Base-by-base conservation (phyloP, 176 grass and related monocot species). In the Juncus effusus region DNA sequence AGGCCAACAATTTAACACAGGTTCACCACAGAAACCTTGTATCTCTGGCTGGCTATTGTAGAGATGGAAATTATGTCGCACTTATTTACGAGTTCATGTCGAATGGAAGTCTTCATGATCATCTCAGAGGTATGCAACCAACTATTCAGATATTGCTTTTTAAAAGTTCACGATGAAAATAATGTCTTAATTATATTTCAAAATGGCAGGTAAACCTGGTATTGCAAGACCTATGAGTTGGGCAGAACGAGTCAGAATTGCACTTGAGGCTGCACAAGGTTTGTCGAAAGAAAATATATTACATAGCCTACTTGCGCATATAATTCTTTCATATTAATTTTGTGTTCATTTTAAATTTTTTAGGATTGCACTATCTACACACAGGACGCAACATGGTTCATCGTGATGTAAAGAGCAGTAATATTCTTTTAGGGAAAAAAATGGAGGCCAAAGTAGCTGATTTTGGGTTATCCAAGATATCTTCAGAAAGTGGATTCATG, bases 341-440 rank as follows among this genome's bases (percentile, higher is more conserved):
- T 13, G 37, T 10, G 56, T 69, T 10, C 56, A 6, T 39, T 76
- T 6, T 57, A 12, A 61, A 36, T 14, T 65, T 7, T 53, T 8
- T 13, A 86, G 83, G 83, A 4, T 41, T 86, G 56, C 74, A 86
- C n/a, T 86, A 86, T 70, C 16, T 86, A 13, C 84, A 86, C 42
- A 81, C 51, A 4, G 79, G 79, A 37, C 81, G 84, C 16, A 69
- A 42, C 3, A 81, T 86, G 54, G 16, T 86, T 53, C 84, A 86
- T 11, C 54, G 70, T 14, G 84, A 86, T 76, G 79, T 86, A 9
- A 86, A 82, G 69, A 85, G 37, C 4, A 67, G 12, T 38, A 85
- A 85, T 40, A 85, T 85, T 16, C 83, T 80, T 13, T 59, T 77
- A 62, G 51, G 37, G 16, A 45, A 54, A 19, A 72, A 67, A 51